Evolutionary conservation across 306 rosid genomes (phyloP), one percentile per base, ranked within the genome.

Genomic region (Inga leiocalycina): DNA sequence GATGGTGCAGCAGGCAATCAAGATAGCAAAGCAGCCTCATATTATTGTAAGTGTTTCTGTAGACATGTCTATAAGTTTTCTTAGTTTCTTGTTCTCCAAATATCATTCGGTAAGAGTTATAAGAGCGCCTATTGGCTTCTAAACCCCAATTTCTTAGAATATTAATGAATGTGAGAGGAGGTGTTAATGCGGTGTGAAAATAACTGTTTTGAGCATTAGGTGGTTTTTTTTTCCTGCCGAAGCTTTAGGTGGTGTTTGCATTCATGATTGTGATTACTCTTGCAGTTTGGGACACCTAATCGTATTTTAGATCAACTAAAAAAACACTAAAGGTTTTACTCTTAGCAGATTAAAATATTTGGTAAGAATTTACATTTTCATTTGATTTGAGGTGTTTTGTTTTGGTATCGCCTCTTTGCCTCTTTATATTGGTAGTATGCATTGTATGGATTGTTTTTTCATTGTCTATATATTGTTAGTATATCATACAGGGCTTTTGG

Each of bases 231-330:
- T 32, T 32, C 0, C 34, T 32, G 34, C 34, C 34, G 30, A 32
- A 77, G 78, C 75, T 65, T 64, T 20, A 32, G 52, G 62, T 56
- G 35, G 80, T 15, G 14, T 41, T 80, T 64, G 24, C 45, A 56
- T 56, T 76, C 72, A 61, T 85, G 64, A 74, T 82, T 68, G 68
- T 80, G 32, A 80, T 86, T 83, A 52, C 30, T 77, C 35, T 80
- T 80, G 83, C 85, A 95, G 99, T 96, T 95, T 80, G 93, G 90
- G 73, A 95, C 98, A 20, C 98, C 98, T 77, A 94, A 98, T 49
- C 98, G 98, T 10, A 91, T 95, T 85, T 75, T 93, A 80, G 99
- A 95, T 87, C 99, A 95, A 86, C 87, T 95, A 20, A 76, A 90
- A 90, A 74, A 82, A 92, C 79, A 95, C 94, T 7, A 93, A 91